A percentile compares a stretch with the other conserved stretches of the same genome.
These are phyloP conservation scores for Trypanosoma caninum DNA, from an alignment of 208 protist genomes.

Conservation along the genomic window DNA sequence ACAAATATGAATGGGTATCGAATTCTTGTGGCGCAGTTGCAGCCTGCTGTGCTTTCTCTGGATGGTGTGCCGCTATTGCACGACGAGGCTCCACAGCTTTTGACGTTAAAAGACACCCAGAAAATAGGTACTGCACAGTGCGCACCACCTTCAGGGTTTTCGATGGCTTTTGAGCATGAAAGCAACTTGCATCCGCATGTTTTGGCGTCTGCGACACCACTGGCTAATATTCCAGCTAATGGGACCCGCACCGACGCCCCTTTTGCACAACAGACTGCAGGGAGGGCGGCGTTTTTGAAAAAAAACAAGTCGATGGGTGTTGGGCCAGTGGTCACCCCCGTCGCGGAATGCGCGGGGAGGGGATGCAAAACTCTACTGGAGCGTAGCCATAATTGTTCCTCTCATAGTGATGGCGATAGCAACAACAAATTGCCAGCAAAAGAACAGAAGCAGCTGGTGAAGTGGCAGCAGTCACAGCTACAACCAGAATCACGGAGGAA, in stretches of 20 bases:
- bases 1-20: constrained; percentile 46
- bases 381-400: too few species aligned
- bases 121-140: background rate
- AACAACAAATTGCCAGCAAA: too few species aligned
- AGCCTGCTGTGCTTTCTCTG: constrained; percentile 47
- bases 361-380: too few species aligned
- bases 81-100: background rate
- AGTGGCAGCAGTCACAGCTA: too few species aligned
- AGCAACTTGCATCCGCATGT: too few species aligned
- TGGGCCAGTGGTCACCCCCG: too few species aligned
- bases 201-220: background rate
- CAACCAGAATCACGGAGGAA: too few species aligned
- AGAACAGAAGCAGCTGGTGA: too few species aligned
- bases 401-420: too few species aligned
- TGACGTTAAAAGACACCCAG: background rate
- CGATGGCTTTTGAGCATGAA: too few species aligned
- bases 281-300: background rate
- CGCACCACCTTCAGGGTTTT: background rate
- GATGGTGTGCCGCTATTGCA: constrained; percentile 61
- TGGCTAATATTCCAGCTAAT: background rate
- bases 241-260: background rate
- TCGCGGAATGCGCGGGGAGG: too few species aligned
- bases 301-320: background rate
- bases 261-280: background rate
- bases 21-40: constrained; percentile 36